Conservation (phyloP, 2,329 filamentous ascomycete species). For the Alternaria infectoria region DNA sequence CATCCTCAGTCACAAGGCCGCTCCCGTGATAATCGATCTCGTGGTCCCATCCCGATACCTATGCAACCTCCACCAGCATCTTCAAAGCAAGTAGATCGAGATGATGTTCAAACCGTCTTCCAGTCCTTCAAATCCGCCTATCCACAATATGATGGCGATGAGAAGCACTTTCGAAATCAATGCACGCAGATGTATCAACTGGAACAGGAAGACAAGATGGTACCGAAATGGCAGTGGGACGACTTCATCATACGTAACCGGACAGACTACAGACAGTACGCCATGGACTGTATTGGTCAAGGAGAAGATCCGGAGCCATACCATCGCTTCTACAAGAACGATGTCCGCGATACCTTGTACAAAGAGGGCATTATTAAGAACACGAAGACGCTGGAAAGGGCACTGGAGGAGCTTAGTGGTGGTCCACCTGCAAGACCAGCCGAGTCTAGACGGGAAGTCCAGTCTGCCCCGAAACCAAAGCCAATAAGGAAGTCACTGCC, state of each 20-base stretch:
- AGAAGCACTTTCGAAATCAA: slow-evolving; percentile 40
- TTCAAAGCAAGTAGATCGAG: background rate
- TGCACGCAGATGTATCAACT: slow-evolving; percentile 39
- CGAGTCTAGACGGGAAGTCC: background rate
- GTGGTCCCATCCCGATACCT: background rate
- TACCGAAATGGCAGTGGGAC: slow-evolving; percentile 49
- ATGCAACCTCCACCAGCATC: background rate
- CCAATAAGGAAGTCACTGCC: slow-evolving; percentile 12
- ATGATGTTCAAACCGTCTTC: slow-evolving; percentile 18
- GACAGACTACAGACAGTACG: slow-evolving; percentile 41
- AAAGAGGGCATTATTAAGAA: slow-evolving; percentile 30
- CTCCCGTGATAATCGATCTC: background rate
- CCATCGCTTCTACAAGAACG: slow-evolving; percentile 44
- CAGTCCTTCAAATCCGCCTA: slow-evolving; percentile 41
- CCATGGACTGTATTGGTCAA: slow-evolving; percentile 23
- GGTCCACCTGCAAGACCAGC: background rate
- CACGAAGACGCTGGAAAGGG: slow-evolving; percentile 23
- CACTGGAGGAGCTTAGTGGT: slow-evolving; percentile 29
- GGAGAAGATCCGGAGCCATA: slow-evolving; percentile 37
- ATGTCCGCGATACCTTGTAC: slow-evolving; percentile 35
- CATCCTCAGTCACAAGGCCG: background rate
- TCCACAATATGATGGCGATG: slow-evolving; percentile 43
- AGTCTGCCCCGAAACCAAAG: background rate
- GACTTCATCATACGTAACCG: slow-evolving; percentile 47
- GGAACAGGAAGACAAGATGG: slow-evolving; percentile 39